A percentile compares a stretch with the other conserved stretches of the same genome.
phyloP scores from a whole-genome alignment of 257 asterid species.

The Nicotiana paniculata region DNA sequence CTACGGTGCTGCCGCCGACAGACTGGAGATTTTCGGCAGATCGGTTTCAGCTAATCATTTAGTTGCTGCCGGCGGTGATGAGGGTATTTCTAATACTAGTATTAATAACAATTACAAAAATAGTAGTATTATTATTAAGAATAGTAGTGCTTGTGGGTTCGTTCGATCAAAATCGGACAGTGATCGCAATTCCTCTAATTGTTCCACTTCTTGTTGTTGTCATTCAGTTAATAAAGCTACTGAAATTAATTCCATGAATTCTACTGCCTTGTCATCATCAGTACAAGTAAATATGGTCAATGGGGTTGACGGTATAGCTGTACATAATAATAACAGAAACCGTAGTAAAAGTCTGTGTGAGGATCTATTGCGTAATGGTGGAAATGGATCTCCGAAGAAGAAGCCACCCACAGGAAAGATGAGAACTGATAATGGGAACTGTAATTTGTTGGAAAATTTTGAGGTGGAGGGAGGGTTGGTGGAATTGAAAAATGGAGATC shows the following conservation, averaged over 20 bases:
- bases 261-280: conserved; percentile 3
- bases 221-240: not conserved
- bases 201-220: not conserved
- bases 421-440: conserved; percentile 21
- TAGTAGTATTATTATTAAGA: conserved; percentile 1
- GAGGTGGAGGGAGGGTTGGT: conserved; percentile 18
- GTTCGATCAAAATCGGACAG: conserved; percentile 21
- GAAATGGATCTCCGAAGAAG: conserved; percentile 28
- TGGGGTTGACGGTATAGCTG: conserved; percentile 21
- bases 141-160: conserved; percentile 29
- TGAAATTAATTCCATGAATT: conserved; percentile 10
- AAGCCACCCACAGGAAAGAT: conserved; percentile 37
- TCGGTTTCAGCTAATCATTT: conserved; percentile 25
- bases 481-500: conserved; percentile 11
- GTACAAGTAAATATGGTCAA: conserved; percentile 10
- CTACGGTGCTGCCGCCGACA: not conserved
- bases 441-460: conserved; percentile 5
- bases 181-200: conserved; percentile 8
- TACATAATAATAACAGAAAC: conserved; percentile 23
- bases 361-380: conserved; percentile 13
- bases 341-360: conserved; percentile 13
- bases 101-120: not conserved
- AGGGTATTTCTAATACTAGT: not conserved
- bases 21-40: conserved; percentile 1
- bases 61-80: conserved; percentile 15